Conservation (phyloP, 2,329 filamentous ascomycete species). For the Trichophyton equinum region DNA sequence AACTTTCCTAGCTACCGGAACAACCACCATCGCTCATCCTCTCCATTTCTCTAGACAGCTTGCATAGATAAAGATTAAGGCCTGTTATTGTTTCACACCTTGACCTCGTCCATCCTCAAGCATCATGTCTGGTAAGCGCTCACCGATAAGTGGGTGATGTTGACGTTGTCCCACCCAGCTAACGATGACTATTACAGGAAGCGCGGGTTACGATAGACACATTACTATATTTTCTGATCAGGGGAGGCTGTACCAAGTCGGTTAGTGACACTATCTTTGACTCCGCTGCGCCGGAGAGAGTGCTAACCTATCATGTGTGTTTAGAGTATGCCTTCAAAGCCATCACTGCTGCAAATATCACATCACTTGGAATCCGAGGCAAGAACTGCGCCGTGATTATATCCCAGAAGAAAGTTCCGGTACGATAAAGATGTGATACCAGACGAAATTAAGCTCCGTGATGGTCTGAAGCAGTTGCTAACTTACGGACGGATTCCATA, state of each 20-base stretch:
- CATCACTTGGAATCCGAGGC: constrained; percentile 86
- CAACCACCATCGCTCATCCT: background rate
- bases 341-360: constrained; percentile 98
- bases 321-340: constrained; percentile 99
- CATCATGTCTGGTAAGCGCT: constrained; percentile 35
- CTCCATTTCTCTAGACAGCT: background rate
- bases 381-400: constrained; percentile 95
- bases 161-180: constrained; percentile 9
- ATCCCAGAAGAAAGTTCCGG: constrained; percentile 98
- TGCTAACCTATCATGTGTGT: constrained; percentile 20
- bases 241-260: constrained; percentile 97
- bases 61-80: constrained; percentile 4
- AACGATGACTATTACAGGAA: constrained; percentile 42
- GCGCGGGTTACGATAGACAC: constrained; percentile 90
- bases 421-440: constrained; percentile 32
- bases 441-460: background rate
- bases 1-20: background rate
- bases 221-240: constrained; percentile 99
- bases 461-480: background rate
- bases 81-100: constrained; percentile 4
- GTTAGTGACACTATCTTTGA: constrained; percentile 45
- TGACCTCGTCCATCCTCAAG: constrained; percentile 8
- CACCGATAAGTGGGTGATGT: background rate
- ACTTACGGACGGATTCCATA: background rate
- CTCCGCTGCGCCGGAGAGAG: background rate